Base-by-base conservation (phyloP, 2,329 filamentous ascomycete genomes). In the Hymenoscyphus scutula region DNA sequence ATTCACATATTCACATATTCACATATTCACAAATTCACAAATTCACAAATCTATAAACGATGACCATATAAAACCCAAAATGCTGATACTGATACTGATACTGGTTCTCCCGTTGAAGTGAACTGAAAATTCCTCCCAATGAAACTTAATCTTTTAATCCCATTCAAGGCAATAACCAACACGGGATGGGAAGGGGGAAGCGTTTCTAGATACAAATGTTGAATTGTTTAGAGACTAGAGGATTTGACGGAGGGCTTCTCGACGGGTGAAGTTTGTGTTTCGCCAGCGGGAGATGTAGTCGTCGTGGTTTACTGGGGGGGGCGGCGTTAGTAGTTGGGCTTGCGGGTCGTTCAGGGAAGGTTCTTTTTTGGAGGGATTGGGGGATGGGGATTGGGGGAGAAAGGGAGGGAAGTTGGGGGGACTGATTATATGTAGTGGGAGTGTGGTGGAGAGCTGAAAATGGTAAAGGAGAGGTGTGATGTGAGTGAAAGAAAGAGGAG, bases 281-380 rank as follows among this genome's bases (percentile, higher is more conserved):
- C 88, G 83, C 80, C 88, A 92, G 63, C 88, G 83, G 17, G 90
- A 94, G 65, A 91, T 80, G 68, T 88, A 96, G 74, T 96, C 92
- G 69, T 96, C 92, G 37, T 86, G 85, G 68, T 89, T 90, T 68
- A 92, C 90, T 92, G 67, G 11, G 60, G 58, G 29, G 1, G 1
- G n/a, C 1, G 10, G n/a, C n/a, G 23, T 58, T 25, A 10, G 56
- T 29, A 11, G 1, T 3, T 41, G 3, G 7, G n/a, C n/a, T n/a
- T n/a, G n/a, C n/a, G n/a, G n/a, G n/a, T n/a, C n/a, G n/a, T n/a
- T n/a, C n/a, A n/a, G n/a, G n/a, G n/a, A n/a, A n/a, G n/a, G n/a
- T n/a, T n/a, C n/a, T n/a, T n/a, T 17, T 4, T 17, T 30, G 1
- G 27, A 57, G 23, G 54, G 8, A 7, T 13, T n/a, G 8, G 17